Evolutionary conservation across 1,139 yeast genomes (phyloP).

Genomic region (Suhomyces wounanorum): DNA sequence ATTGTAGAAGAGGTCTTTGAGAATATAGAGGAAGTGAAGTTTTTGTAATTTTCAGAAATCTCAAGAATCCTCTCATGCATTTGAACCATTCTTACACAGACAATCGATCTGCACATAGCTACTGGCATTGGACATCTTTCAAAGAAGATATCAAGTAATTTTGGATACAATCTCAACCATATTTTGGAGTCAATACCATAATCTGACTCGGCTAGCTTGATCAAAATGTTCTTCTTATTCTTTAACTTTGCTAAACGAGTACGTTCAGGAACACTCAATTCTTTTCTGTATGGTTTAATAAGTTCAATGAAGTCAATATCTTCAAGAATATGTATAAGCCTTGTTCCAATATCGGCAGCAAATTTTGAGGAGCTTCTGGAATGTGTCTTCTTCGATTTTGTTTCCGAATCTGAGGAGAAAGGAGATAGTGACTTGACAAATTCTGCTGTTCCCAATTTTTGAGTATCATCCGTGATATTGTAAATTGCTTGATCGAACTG

Average conservation of each 20-base stretch:
- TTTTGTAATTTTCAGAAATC: constrained; percentile 55
- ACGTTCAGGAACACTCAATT: constrained; percentile 79
- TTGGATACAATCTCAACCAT: constrained; percentile 90
- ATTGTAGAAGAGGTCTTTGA: constrained; percentile 27
- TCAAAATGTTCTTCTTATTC: constrained; percentile 62
- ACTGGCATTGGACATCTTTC: constrained; percentile 89
- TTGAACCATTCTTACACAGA: constrained; percentile 85
- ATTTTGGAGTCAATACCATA: constrained; percentile 94
- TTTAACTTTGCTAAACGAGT: constrained; percentile 67
- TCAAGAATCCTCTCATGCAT: constrained; percentile 79
- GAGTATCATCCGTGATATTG: constrained; percentile 40
- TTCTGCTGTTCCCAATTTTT: neutral
- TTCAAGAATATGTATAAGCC: constrained; percentile 78
- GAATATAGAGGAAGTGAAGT: constrained; percentile 43
- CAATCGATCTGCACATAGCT: constrained; percentile 90
- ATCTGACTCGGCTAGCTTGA: constrained; percentile 82
- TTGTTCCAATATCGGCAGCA: constrained; percentile 76
- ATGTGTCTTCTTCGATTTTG: constrained; percentile 33
- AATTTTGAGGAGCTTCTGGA: constrained; percentile 66
- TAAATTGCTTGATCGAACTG: constrained; percentile 82
- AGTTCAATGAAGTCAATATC: constrained; percentile 68
- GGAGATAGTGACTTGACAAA: constrained; percentile 8
- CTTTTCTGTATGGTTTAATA: constrained; percentile 58
- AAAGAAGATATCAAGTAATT: constrained; percentile 68
- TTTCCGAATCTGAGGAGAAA: constrained; percentile 3